Evolutionary conservation across 2,329 filamentous ascomycete genomes (phyloP).

Genomic region (Sporothrix euskadiensis): DNA sequence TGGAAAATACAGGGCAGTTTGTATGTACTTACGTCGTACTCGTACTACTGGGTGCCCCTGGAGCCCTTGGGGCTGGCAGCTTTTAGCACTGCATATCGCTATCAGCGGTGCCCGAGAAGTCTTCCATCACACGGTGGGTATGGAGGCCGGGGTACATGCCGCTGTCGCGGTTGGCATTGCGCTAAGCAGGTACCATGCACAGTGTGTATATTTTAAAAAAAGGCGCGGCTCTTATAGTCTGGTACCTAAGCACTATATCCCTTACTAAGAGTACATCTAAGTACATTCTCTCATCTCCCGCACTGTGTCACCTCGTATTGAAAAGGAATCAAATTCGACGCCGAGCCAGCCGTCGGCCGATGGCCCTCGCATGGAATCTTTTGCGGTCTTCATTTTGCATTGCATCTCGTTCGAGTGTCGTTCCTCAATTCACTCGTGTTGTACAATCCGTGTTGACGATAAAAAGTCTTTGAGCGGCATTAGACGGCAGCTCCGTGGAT

Average conservation of each 20-base stretch:
- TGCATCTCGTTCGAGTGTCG: background rate
- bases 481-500: background rate
- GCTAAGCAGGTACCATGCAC: conserved; percentile 11
- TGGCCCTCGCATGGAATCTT: background rate
- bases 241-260: background rate
- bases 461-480: background rate
- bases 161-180: background rate
- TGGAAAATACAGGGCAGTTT: background rate
- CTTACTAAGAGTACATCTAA: background rate
- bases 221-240: too few species aligned
- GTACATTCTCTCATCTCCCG: too few species aligned
- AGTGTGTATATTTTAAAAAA: background rate
- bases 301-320: conserved; percentile 19
- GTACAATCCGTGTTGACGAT: background rate
- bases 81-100: conserved; percentile 11
- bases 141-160: conserved; percentile 16
- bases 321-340: background rate
- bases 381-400: background rate
- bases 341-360: conserved; percentile 23
- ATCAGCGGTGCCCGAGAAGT: background rate
- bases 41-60: background rate
- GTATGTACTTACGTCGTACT: too few species aligned
- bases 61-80: background rate
- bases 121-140: conserved; percentile 2
- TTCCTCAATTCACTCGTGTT: background rate